Conservation (phyloP, 2,329 filamentous ascomycete genomes). For the Venturia effusa region DNA sequence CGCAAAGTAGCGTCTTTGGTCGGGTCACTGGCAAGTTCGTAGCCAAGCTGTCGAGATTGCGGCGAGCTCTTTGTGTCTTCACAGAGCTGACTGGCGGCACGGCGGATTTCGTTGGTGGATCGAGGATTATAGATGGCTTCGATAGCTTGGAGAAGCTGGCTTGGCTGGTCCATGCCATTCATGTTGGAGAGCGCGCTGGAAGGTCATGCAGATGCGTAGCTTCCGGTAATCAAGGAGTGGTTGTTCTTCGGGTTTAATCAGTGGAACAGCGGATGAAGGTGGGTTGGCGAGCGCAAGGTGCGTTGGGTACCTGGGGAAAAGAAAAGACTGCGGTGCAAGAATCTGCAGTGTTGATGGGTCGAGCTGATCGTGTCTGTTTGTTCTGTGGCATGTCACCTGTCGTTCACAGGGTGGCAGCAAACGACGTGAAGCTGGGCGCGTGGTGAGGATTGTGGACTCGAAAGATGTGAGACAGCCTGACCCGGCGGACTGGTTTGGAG, state of each 20-base stretch:
- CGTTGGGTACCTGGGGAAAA: not conserved
- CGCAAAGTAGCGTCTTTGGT: slow-evolving; percentile 71
- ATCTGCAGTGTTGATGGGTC: not conserved
- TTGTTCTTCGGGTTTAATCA: not conserved
- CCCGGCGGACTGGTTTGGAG: not conserved
- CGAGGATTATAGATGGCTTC: slow-evolving; percentile 76
- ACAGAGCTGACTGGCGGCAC: slow-evolving; percentile 74
- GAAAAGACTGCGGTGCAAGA: not conserved
- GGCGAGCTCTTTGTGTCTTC: slow-evolving; percentile 71
- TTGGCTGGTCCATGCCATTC: slow-evolving; percentile 11
- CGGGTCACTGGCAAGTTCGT: slow-evolving; percentile 65
- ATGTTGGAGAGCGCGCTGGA: slow-evolving; percentile 4
- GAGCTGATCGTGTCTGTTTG: not conserved
- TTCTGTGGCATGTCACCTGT: not conserved
- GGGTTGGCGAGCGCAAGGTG: not conserved
- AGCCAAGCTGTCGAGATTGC: slow-evolving; percentile 77
- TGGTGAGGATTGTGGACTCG: not conserved
- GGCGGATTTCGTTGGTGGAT: slow-evolving; percentile 69
- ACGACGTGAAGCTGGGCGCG: not conserved
- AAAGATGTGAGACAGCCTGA: not conserved
- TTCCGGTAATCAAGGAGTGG: not conserved
- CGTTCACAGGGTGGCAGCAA: not conserved
- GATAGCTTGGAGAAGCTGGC: slow-evolving; percentile 60
- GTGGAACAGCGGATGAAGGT: not conserved
- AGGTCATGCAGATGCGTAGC: not conserved